These are phyloP conservation scores for Acacia crassicarpa DNA, from an alignment of 306 rosid species.

Conservation along the genomic window DNA sequence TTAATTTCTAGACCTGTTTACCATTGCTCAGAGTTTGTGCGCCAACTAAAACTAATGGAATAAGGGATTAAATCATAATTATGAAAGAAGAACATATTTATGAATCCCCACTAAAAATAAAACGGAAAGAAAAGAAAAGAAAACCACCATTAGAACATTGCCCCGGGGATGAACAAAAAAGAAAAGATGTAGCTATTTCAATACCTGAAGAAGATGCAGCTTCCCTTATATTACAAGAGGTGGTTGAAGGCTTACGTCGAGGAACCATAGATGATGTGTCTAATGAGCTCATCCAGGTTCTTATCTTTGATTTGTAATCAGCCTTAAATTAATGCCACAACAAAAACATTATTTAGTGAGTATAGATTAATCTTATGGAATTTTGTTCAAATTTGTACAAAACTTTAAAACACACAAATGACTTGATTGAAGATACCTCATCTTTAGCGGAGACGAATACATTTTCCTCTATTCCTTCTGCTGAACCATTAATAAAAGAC, in stretches of 20 bases:
- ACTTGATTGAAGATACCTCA: constrained; percentile 33
- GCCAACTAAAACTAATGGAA: neutral
- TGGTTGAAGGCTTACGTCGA: neutral
- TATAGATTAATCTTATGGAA: neutral
- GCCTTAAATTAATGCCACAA: constrained; percentile 12
- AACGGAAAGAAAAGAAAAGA: neutral
- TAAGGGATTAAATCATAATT: neutral
- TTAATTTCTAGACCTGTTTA: too few relatives aligned
- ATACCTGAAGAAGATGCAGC: neutral
- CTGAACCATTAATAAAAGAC: neutral
- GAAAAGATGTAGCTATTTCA: neutral
- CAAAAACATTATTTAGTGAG: neutral
- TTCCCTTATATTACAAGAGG: constrained; percentile 13
- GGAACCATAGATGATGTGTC: neutral
- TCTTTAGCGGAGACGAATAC: neutral
- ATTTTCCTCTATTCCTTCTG: neutral
- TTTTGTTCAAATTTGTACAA: neutral
- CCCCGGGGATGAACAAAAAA: neutral
- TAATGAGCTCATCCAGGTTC: neutral
- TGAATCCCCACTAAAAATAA: neutral
- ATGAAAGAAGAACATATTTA: neutral
- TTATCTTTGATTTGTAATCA: constrained; percentile 19
- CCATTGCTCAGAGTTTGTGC: too few relatives aligned
- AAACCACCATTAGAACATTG: neutral
- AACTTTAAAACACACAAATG: neutral